These are phyloP conservation scores for Gypsophila paniculata DNA, from an alignment of 179 eudicot genomes.

Conservation along the genomic window DNA sequence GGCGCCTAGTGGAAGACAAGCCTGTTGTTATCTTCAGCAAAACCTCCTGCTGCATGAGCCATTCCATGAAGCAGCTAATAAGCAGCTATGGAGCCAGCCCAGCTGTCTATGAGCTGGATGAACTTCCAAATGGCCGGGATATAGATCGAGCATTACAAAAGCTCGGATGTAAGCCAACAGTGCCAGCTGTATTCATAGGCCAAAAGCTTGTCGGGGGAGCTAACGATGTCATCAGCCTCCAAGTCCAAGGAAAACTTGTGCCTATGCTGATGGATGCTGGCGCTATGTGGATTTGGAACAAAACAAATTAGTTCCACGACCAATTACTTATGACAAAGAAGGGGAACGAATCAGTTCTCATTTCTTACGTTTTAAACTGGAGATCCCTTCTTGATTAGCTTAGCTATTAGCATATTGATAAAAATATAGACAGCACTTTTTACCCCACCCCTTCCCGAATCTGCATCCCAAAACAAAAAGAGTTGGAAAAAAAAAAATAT, in stretches of 20 bases:
- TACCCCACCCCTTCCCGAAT: background rate
- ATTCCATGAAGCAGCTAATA: conserved; percentile 39
- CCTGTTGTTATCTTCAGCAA: conserved; percentile 41
- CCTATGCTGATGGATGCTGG: conserved; percentile 42
- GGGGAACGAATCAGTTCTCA: conserved; percentile 3
- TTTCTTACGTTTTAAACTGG: conserved; percentile 11
- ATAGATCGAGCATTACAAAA: conserved; percentile 36
- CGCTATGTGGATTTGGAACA: conserved; percentile 39
- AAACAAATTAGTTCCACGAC: conserved; percentile 22
- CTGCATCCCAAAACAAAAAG: background rate
- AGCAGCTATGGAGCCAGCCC: conserved; percentile 38
- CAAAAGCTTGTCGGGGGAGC: conserved; percentile 40
- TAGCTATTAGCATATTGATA: conserved; percentile 16
- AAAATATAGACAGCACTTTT: background rate
- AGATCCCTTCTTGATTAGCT: conserved; percentile 9
- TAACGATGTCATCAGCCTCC: conserved; percentile 38
- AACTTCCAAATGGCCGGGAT: conserved; percentile 35
- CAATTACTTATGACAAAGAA: conserved; percentile 15
- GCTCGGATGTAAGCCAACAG: conserved; percentile 33
- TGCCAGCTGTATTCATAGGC: conserved; percentile 40
- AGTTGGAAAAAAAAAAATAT: background rate
- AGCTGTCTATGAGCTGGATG: conserved; percentile 37
- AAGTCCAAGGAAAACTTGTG: conserved; percentile 38
- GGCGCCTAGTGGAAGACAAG: conserved; percentile 32
- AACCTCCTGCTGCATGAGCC: conserved; percentile 41